These are phyloP conservation scores for Fraxinus greggii DNA, from an alignment of 305 asterid genomes.

Conservation along the genomic window DNA sequence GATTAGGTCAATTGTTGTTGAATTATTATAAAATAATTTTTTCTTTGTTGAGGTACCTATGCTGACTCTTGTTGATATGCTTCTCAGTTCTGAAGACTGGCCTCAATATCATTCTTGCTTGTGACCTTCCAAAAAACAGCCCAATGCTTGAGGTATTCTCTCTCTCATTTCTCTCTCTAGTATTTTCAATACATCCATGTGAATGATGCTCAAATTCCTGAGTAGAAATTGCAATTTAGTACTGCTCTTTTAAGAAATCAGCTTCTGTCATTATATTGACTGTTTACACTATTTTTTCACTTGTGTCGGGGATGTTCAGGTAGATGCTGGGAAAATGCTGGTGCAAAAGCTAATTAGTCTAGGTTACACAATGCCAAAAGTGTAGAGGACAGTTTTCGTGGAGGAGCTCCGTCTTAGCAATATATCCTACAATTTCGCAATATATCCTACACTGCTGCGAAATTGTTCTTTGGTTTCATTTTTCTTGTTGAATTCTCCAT, in stretches of 20 bases:
- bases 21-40: neutral
- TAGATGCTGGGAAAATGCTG: constrained; percentile 73
- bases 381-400: constrained; percentile 22
- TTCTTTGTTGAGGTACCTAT: constrained; percentile 7
- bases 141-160: constrained; percentile 77
- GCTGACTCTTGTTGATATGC: constrained; percentile 28
- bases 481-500: neutral
- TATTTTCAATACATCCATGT: neutral
- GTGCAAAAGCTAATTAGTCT: constrained; percentile 63
- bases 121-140: constrained; percentile 74
- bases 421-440: neutral
- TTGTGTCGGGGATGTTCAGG: constrained; percentile 43
- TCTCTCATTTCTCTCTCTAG: constrained; percentile 4
- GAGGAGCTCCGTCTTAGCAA: neutral
- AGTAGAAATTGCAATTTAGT: neutral
- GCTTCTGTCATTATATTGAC: neutral
- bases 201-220: neutral
- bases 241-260: neutral
- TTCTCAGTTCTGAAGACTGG: constrained; percentile 75
- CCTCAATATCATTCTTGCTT: constrained; percentile 66
- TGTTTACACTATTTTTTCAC: neutral
- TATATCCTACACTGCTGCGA: neutral
- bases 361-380: constrained; percentile 56
- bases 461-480: neutral
- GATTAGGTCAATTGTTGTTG: constrained; percentile 57